Base-by-base conservation (phyloP, 192 early-diverging fungal species). In the Obelidium mucronatum region DNA sequence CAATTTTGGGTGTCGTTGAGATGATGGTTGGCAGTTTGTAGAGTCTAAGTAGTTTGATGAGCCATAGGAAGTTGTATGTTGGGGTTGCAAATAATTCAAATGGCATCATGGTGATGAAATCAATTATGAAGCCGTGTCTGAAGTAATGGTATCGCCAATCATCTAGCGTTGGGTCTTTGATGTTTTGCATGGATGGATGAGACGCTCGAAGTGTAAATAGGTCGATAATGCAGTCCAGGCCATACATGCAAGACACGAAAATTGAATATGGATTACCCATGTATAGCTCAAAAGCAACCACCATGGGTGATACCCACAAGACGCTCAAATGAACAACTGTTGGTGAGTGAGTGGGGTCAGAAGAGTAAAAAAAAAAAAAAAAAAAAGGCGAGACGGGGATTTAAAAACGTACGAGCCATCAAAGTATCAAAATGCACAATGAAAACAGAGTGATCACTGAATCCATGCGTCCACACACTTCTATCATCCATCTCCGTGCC, bases 381-480 rank as follows among this genome's bases (percentile, higher is more conserved):
- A 51, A 51, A 51, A 51, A 51, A n/a, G n/a, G n/a, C n/a, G n/a
- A n/a, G n/a, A n/a, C n/a, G n/a, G n/a, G n/a, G n/a, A n/a, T n/a
- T n/a, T n/a, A 22, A 30, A 6, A 22, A 69, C 55, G 36, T 31
- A 73, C 82, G 31, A 2, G 79, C 75, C 76, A 81, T 78, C 1
- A 69, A 2, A 40, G 81, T 55, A 44, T 81, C 76, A 67, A 73
- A 79, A 28, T 56, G 15, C 5, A 62, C 73, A 28, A 22, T n/a
- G 22, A 79, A 79, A 17, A 26, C 8, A 2, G 76, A 81, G 58
- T 24, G 17, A 3, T 52, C 11, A 59, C 59, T 73, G 17, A 73
- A 37, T 0, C 70, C 70, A n/a, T 5, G 5, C 3, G 17, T 33
- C 31, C 40, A 44, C 22, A 69, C n/a, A n/a, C n/a, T n/a, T n/a